A percentile compares a stretch with the other conserved stretches of the same genome.
These are phyloP conservation scores for Clitoria ternatea DNA, from an alignment of 306 rosid genomes.

Conservation along the genomic window DNA sequence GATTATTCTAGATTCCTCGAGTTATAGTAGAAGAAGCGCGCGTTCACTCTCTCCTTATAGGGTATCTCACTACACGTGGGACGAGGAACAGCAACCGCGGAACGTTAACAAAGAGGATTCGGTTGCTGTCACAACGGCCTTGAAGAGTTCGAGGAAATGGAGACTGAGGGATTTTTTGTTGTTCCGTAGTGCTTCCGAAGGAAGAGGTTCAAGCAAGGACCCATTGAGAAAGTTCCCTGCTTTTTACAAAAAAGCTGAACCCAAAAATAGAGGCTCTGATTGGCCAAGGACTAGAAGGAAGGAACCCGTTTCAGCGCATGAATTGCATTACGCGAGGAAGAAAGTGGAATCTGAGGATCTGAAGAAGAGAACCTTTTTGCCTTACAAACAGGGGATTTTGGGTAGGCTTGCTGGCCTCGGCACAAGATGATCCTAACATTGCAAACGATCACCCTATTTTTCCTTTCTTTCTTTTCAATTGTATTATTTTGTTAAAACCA, in stretches of 20 bases:
- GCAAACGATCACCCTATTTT: background rate
- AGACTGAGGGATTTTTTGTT: constrained; percentile 64
- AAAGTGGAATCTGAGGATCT: constrained; percentile 65
- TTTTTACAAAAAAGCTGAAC: constrained; percentile 38
- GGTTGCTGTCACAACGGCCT: background rate
- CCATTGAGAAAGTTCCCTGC: constrained; percentile 49
- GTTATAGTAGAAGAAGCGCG: constrained; percentile 43
- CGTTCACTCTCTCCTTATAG: constrained; percentile 75
- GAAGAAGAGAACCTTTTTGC: constrained; percentile 87
- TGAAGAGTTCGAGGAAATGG: constrained; percentile 64
- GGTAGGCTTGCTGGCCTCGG: constrained; percentile 72
- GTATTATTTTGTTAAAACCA: constrained; percentile 21
- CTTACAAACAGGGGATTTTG: constrained; percentile 81
- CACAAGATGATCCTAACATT: constrained; percentile 2
- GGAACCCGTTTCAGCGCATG: constrained; percentile 61
- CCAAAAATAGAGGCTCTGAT: constrained; percentile 31
- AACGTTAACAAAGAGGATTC: constrained; percentile 25
- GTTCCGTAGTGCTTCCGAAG: constrained; percentile 92
- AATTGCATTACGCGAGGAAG: constrained; percentile 63
- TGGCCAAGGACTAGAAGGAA: constrained; percentile 27
- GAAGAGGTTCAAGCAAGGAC: constrained; percentile 63
- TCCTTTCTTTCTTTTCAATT: background rate
- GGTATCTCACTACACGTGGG: constrained; percentile 45
- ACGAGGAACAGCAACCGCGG: constrained; percentile 29
- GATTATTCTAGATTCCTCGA: background rate